Evolutionary conservation across 2,329 filamentous ascomycete genomes (phyloP), one percentile per base, ranked within the genome.

Genomic region (Bipolaris cookei): DNA sequence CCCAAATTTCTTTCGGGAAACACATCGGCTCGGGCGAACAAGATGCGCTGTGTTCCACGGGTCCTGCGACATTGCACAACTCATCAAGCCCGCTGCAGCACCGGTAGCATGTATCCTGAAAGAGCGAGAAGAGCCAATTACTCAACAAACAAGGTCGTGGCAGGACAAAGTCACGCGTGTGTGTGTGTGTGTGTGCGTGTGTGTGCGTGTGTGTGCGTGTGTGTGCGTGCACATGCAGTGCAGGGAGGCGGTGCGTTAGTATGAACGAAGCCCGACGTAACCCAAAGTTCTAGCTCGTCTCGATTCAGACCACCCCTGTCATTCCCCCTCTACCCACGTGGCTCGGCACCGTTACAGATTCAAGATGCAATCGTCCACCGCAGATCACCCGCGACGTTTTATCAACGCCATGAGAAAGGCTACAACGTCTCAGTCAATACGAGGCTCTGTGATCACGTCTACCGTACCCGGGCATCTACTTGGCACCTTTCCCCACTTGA

Each of bases 201-300:
- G 25, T 28, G 25, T 28, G 7, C n/a, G 23, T 5, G 23, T 23
- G 23, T 23, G 23, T 23, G 25, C 10, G 25, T 28, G 8, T 28
- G 25, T 28, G 7, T 28, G 25, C 25, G 25, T 28, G 25, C 25
- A 28, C 38, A 41, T 41, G 18, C 38, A 21, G 14, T 41, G 38
- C 42, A 44, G n/a, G 42, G 16, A 32, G 42, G 18, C n/a, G 28
- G 28, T 46, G 28, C 16, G 13, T 20, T 5, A 21, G 28, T 32
- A 6, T 28, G 25, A 28, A 34, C 28, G 16, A 14, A 46, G 43
- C 3, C 28, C 23, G 18, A 38, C 32, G 23, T 28, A 38, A 51
- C n/a, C 45, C 38, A 14, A n/a, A 14, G 11, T n/a, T 38, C 51
- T 34, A 34, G 46, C 39, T 39, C 38, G 14, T 23, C 46, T 55